Percentiles rank a stretch among this genome's conserved stretches.
Evolutionary conservation across 2,329 filamentous ascomycete species (phyloP).

Genomic region (Macrophomina pseudophaseolina): DNA sequence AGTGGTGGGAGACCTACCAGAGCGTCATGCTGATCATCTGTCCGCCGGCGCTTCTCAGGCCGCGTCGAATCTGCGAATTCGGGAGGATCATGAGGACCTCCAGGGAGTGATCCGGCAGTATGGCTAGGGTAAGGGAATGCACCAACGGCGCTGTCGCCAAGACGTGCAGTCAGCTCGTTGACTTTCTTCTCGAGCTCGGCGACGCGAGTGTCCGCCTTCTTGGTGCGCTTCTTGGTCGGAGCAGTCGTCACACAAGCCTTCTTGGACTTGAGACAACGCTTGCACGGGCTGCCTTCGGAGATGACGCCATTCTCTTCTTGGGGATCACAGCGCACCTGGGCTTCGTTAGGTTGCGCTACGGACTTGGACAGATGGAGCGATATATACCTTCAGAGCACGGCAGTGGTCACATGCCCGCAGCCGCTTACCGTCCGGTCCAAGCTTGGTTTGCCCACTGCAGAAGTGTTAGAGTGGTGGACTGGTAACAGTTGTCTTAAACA

Average conservation of each 20-base stretch:
- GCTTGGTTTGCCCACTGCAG: conserved; percentile 24
- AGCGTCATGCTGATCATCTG: conserved; percentile 8
- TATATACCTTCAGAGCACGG: conserved; percentile 24
- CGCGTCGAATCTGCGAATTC: conserved; percentile 14
- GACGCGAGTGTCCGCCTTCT: conserved; percentile 88
- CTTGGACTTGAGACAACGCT: conserved; percentile 75
- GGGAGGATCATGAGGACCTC: background rate
- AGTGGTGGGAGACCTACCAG: background rate
- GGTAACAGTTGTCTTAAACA: background rate
- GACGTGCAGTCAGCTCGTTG: conserved; percentile 79
- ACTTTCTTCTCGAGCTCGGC: conserved; percentile 93
- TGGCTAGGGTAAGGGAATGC: background rate
- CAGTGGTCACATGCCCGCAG: conserved; percentile 28
- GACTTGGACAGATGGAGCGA: background rate
- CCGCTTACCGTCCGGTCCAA: conserved; percentile 26
- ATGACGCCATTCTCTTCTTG: conserved; percentile 65
- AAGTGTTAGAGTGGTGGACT: background rate
- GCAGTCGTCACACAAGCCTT: conserved; percentile 59
- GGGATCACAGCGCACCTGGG: conserved; percentile 75
- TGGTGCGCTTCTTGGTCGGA: conserved; percentile 78
- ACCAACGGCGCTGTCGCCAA: conserved; percentile 56
- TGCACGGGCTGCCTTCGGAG: conserved; percentile 57
- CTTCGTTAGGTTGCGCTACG: background rate
- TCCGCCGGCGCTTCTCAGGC: conserved; percentile 24
- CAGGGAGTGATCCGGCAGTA: background rate